phyloP scores from a whole-genome alignment of 139 green algal genomes.

The Chlorella sorokiniana region DNA sequence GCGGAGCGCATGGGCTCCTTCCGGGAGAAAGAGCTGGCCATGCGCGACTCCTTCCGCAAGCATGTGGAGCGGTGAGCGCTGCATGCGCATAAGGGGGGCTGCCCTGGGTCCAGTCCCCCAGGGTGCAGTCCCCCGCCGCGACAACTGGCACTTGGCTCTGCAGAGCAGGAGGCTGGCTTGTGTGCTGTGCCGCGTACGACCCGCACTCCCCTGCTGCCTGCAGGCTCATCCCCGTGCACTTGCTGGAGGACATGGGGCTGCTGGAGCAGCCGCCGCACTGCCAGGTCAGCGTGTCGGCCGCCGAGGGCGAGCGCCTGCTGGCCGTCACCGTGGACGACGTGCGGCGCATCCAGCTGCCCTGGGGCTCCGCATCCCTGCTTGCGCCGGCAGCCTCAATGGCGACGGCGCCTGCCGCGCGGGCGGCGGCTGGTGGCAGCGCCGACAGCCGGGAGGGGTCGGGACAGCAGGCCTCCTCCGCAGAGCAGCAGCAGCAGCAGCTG shows the following conservation, averaged over 20 bases:
- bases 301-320: slow-evolving; percentile 44
- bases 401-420: neutral
- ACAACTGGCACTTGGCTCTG: too few species aligned
- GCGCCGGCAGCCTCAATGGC: neutral
- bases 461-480: neutral
- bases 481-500: slow-evolving; percentile 28
- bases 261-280: slow-evolving; percentile 64
- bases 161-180: neutral
- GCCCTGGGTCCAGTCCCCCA: too few species aligned
- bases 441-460: neutral
- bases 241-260: slow-evolving; percentile 76
- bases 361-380: neutral
- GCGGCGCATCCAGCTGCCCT: slow-evolving; percentile 41
- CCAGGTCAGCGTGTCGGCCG: slow-evolving; percentile 64
- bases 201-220: too few species aligned
- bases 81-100: neutral
- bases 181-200: too few species aligned
- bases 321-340: slow-evolving; percentile 60
- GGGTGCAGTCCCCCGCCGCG: too few species aligned
- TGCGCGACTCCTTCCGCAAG: slow-evolving; percentile 61
- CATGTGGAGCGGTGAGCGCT: slow-evolving; percentile 54
- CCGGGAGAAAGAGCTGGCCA: slow-evolving; percentile 69
- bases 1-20: slow-evolving; percentile 78
- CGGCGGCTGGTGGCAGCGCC: neutral
- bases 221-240: slow-evolving; percentile 56